phyloP scores from a whole-genome alignment of 257 asterid species.

The Lycium barbarum region DNA sequence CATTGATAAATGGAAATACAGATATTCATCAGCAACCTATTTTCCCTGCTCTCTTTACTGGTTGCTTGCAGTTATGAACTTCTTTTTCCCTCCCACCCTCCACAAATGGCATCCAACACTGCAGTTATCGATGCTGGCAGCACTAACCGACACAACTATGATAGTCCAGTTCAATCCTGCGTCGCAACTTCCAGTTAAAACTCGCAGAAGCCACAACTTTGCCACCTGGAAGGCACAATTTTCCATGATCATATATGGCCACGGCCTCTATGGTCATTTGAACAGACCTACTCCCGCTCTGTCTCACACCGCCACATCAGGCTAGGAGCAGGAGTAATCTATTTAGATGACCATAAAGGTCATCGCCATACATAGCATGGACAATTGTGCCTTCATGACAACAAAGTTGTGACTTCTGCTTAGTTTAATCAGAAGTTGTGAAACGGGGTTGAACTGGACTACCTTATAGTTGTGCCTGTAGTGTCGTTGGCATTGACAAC shows the following conservation, averaged over 20 bases:
- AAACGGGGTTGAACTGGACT: not conserved
- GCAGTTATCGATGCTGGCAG: not conserved
- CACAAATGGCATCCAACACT: slow-evolving; percentile 4
- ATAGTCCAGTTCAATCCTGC: not conserved
- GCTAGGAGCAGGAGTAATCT: not conserved
- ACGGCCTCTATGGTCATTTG: not conserved
- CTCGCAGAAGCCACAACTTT: not conserved
- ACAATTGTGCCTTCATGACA: not conserved
- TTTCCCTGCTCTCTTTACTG: no score
- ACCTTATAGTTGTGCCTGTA: not conserved
- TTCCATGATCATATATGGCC: not conserved
- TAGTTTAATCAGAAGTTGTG: not conserved
- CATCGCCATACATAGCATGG: not conserved
- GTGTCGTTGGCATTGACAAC: not conserved
- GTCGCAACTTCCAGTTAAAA: not conserved
- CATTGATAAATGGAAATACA: no score
- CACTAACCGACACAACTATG: not conserved
- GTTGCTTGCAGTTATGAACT: not conserved
- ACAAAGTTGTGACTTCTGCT: not conserved
- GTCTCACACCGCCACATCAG: not conserved
- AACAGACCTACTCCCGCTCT: not conserved
- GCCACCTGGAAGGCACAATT: not conserved
- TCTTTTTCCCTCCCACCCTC: not conserved
- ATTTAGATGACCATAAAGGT: not conserved
- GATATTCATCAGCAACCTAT: no score